Conservation (phyloP, 2,329 filamentous ascomycete species). For the Raffaelea albimanens region DNA sequence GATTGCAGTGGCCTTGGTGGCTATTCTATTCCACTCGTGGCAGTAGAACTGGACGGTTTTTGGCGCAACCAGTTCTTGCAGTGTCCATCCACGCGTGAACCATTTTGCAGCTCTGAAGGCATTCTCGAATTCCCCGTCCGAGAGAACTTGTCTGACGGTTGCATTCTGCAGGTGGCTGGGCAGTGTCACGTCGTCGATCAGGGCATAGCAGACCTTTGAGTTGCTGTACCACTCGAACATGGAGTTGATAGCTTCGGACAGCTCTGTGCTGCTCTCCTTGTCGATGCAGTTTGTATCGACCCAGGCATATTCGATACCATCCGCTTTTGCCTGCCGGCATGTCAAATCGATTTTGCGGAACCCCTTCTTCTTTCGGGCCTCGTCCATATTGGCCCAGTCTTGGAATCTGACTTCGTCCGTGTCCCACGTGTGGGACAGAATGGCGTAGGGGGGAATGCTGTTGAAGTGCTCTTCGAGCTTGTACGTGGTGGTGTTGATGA, state of each 20-base stretch:
- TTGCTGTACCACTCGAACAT: constrained; percentile 22
- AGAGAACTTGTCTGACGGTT: neutral
- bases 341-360: constrained; percentile 17
- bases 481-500: constrained; percentile 9
- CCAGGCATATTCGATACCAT: constrained; percentile 23
- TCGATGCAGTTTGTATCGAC: constrained; percentile 29
- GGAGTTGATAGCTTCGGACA: constrained; percentile 22
- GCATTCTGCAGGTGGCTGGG: neutral
- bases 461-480: constrained; percentile 5
- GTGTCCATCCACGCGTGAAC: constrained; percentile 16
- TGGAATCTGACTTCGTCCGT: constrained; percentile 19
- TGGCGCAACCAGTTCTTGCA: constrained; percentile 15
- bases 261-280: constrained; percentile 23
- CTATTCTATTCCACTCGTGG: constrained; percentile 13
- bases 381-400: constrained; percentile 11
- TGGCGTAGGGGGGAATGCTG: constrained; percentile 19
- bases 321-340: constrained; percentile 14
- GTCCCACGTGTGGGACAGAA: constrained; percentile 23
- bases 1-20: constrained; percentile 15
- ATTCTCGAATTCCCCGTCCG: neutral
- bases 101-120: constrained; percentile 5
- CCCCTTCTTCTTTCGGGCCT: constrained; percentile 8
- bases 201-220: constrained; percentile 25
- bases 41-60: constrained; percentile 13
- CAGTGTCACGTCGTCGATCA: constrained; percentile 19